phyloP scores from a whole-genome alignment of 2,329 filamentous ascomycete species.

The Phialophora tarda region DNA sequence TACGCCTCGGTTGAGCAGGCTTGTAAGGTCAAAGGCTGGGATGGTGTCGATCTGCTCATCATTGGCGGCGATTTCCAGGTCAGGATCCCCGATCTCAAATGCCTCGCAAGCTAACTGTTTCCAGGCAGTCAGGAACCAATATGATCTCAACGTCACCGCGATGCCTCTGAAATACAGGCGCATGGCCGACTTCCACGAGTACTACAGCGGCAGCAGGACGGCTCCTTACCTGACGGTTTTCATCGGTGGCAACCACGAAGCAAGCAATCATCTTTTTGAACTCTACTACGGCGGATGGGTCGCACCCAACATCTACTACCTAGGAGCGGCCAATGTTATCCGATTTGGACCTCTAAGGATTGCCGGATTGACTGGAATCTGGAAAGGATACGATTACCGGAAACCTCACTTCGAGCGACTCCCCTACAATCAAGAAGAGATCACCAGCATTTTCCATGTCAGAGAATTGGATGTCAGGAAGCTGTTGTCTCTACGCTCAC shows the following conservation, averaged over 20 bases:
- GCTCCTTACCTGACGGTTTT: conserved; percentile 93
- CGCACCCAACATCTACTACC: conserved; percentile 94
- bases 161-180: conserved; percentile 85
- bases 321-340: conserved; percentile 89
- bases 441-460: conserved; percentile 86
- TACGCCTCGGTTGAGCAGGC: conserved; percentile 77
- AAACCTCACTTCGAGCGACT: conserved; percentile 83
- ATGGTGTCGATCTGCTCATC: conserved; percentile 83
- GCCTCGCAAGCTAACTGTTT: conserved; percentile 24
- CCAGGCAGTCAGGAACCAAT: conserved; percentile 84
- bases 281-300: conserved; percentile 97
- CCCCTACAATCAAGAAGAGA: conserved; percentile 77
- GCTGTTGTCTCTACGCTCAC: conserved; percentile 79
- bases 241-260: conserved; percentile 94
- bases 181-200: conserved; percentile 91
- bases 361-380: conserved; percentile 89
- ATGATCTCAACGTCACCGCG: conserved; percentile 86
- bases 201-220: conserved; percentile 77
- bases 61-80: conserved; percentile 97
- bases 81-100: conserved; percentile 36
- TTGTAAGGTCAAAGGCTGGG: conserved; percentile 75
- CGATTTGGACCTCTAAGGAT: conserved; percentile 84
- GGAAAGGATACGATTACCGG: conserved; percentile 87
- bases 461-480: conserved; percentile 91
- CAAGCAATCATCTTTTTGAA: conserved; percentile 86